Evolutionary conservation across 2,329 filamentous ascomycete genomes (phyloP).

Genomic region (Neofusicoccum sp.): DNA sequence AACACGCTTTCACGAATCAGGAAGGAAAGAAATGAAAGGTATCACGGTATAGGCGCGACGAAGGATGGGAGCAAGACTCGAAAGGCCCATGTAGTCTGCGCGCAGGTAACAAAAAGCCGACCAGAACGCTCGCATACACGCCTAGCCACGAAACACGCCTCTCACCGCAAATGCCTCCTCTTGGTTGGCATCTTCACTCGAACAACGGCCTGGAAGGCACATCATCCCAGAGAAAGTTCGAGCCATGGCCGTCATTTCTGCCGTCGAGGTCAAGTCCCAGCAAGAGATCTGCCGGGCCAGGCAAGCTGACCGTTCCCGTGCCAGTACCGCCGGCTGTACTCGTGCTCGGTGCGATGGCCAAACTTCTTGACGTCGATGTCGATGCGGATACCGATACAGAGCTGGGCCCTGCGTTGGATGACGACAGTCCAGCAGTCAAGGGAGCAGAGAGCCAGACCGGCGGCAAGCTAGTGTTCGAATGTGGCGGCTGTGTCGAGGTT

Average conservation of each 20-base stretch:
- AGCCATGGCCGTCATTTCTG: constrained; percentile 14
- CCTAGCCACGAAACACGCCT: neutral
- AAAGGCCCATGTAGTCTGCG: constrained; percentile 11
- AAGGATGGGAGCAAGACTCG: neutral
- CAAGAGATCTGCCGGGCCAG: constrained; percentile 36
- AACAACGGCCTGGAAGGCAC: neutral
- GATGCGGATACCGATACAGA: neutral
- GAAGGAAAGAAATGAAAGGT: neutral
- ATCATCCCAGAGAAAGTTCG: constrained; percentile 11
- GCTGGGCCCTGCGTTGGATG: neutral
- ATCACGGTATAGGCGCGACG: neutral
- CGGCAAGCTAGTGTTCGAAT: constrained; percentile 13
- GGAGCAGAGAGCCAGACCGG: constrained; percentile 19
- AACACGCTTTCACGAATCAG: neutral
- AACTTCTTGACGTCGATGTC: neutral
- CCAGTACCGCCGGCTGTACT: neutral
- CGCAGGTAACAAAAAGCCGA: constrained; percentile 1
- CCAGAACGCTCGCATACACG: constrained; percentile 1
- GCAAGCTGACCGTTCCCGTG: constrained; percentile 34
- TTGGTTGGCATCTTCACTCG: neutral
- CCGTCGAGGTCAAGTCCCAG: constrained; percentile 31
- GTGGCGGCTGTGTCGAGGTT: neutral
- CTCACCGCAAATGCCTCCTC: neutral
- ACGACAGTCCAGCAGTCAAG: constrained; percentile 6
- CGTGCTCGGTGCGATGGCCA: constrained; percentile 2